Evolutionary conservation across 2,329 filamentous ascomycete species (phyloP).

Genomic region (Knufia petricola): DNA sequence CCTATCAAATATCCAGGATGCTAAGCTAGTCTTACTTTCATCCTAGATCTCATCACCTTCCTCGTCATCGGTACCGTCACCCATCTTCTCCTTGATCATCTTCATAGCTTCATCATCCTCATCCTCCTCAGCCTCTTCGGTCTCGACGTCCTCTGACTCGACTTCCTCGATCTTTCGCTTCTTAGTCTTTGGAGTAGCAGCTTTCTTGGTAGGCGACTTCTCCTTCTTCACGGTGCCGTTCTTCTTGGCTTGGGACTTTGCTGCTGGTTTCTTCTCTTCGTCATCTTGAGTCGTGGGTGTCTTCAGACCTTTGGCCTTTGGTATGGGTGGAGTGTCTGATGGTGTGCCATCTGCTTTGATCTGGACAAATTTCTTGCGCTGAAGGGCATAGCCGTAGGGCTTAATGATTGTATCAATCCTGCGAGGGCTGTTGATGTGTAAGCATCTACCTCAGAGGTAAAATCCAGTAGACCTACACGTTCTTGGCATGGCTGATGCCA

Average conservation of each 20-base stretch:
- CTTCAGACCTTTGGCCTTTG: background rate
- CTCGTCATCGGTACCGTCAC: conserved; percentile 1
- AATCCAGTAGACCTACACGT: conserved; percentile 1
- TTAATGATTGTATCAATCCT: conserved; percentile 8
- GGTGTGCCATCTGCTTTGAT: background rate
- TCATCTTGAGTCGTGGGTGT: background rate
- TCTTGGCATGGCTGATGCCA: conserved; percentile 7
- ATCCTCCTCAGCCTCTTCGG: background rate
- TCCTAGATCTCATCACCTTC: background rate
- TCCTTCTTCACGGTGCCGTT: background rate
- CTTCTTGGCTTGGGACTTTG: background rate
- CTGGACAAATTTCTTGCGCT: conserved; percentile 7
- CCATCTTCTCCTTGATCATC: conserved; percentile 7
- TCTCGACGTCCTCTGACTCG: background rate
- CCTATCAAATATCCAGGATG: too few species aligned
- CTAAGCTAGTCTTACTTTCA: background rate
- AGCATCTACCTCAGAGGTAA: background rate
- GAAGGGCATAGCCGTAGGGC: background rate
- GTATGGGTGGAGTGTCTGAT: background rate
- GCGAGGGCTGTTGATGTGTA: conserved; percentile 4
- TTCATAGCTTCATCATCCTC: conserved; percentile 5
- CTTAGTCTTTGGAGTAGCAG: background rate
- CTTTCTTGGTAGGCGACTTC: background rate
- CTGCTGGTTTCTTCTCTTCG: background rate
- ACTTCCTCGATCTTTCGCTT: conserved; percentile 5